phyloP scores from a whole-genome alignment of 495 filamentous ascomycete species.

The Talaromyces stipitatus region DNA sequence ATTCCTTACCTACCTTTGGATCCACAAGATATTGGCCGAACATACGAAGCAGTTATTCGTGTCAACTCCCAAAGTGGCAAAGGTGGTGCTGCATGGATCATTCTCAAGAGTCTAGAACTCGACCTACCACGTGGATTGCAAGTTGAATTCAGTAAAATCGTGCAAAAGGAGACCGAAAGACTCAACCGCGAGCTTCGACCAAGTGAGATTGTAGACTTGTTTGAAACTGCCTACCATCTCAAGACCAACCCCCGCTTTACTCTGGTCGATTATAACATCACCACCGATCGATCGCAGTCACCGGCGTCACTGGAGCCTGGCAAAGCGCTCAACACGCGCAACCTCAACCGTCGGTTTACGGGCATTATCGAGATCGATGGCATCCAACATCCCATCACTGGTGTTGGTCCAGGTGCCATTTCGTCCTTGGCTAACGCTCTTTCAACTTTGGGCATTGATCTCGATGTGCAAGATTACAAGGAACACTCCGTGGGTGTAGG shows the following conservation, averaged over 20 bases:
- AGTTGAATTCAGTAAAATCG: constrained; percentile 80
- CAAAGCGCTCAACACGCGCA: constrained; percentile 64
- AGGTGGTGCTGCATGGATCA: constrained; percentile 91
- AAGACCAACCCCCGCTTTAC: constrained; percentile 73
- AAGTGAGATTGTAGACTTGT: constrained; percentile 76
- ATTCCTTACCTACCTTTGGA: constrained; percentile 93
- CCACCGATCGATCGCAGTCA: constrained; percentile 70
- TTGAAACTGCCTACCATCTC: constrained; percentile 80
- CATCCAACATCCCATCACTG: constrained; percentile 66
- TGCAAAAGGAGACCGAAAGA: constrained; percentile 68
- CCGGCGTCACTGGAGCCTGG: constrained; percentile 62
- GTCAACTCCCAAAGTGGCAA: constrained; percentile 97
- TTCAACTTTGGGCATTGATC: constrained; percentile 69
- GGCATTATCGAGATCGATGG: constrained; percentile 83
- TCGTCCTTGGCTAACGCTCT: constrained; percentile 83
- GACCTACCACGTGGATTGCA: constrained; percentile 91
- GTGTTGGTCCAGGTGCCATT: constrained; percentile 83
- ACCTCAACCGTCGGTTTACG: constrained; percentile 75
- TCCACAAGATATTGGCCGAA: constrained; percentile 87
- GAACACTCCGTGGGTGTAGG: constrained; percentile 86
- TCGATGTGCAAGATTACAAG: constrained; percentile 93
- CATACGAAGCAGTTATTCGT: constrained; percentile 94
- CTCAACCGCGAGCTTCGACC: constrained; percentile 76
- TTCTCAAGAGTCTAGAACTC: constrained; percentile 78
- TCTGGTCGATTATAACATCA: constrained; percentile 89